Conservation (phyloP, 1,139 yeast species). For the Tardiomyces digboiensis region DNA sequence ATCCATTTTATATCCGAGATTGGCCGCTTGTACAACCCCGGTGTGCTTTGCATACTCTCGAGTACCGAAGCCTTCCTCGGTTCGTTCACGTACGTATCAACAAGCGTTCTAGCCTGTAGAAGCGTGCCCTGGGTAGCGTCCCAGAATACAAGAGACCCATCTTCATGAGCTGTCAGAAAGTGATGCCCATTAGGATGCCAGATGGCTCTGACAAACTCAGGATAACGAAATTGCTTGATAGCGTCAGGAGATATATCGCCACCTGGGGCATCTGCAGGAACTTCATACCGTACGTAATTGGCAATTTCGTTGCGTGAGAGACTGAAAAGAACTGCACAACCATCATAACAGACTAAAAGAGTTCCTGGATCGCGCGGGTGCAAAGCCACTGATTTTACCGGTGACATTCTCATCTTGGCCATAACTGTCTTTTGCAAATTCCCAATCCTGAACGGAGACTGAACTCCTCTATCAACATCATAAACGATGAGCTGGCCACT, state of each 20-base stretch:
- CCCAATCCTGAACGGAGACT: conserved; percentile 59
- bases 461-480: conserved; percentile 69
- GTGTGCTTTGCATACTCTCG: not conserved
- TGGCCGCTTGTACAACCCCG: not conserved
- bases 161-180: conserved; percentile 66
- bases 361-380: conserved; percentile 89
- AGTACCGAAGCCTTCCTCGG: conserved; percentile 2
- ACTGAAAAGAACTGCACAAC: conserved; percentile 62
- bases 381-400: conserved; percentile 60
- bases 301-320: conserved; percentile 50
- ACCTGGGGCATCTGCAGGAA: conserved; percentile 55
- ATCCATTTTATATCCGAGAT: conserved; percentile 8
- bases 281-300: conserved; percentile 45
- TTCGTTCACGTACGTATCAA: conserved; percentile 53
- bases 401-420: conserved; percentile 33
- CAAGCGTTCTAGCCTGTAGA: conserved; percentile 64
- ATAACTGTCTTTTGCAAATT: conserved; percentile 49
- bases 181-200: conserved; percentile 96
- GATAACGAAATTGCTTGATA: conserved; percentile 27
- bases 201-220: conserved; percentile 51
- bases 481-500: conserved; percentile 70
- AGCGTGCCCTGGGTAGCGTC: conserved; percentile 70
- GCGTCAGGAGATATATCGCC: conserved; percentile 35
- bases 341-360: conserved; percentile 61
- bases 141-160: conserved; percentile 87